Evolutionary conservation across 805 yeast genomes (phyloP), one percentile per base, ranked within the genome.

Genomic region (Grigorovia humatica): DNA sequence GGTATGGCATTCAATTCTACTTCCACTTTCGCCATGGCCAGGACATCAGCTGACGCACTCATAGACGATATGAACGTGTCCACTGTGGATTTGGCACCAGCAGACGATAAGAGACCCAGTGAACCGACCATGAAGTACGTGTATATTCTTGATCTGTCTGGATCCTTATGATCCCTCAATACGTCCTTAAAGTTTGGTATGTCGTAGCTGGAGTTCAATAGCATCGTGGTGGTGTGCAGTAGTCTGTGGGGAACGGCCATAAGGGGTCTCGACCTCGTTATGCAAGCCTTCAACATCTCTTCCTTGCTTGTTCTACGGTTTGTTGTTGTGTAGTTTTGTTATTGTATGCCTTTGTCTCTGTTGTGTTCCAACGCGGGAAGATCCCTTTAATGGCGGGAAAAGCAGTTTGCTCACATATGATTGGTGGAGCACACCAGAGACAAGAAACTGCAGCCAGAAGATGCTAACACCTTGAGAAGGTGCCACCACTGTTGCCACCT

Each of bases 1-100:
- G 99, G 99, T 59, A 93, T 88, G 57, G 88, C 85, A 52, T 84
- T 81, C 65, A 93, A 82, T 70, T 87, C 90, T 62, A 93, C 96
- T 78, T 93, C 99, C 65, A 91, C 96, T 78, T 93, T 93, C 64
- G 99, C 99, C 96, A 93, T 84, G 56, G 99, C 99, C 75, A 93
- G 81, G 54, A 93, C 96, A 78, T 93, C 99, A 59, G 97, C 96
- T 55, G 99, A 90, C 40, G 99, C 99, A 60, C 96, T 81, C 95
- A 90, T 84, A 59, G 97, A 80, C 55, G 87, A 77, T 63, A 93
- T 78, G 77, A 93, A 93, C 40, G 91, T 79, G 76, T 91, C 95
- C 50, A 90, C 97, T 48, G 97, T 89, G 49, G 96, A 86, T 73
- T 90, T 88, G 68, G 96, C 97, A 67, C 95, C 95, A 52, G 90